These are phyloP conservation scores for Jamesozyma jinghongensis DNA, from an alignment of 805 yeast genomes.

Conservation along the genomic window DNA sequence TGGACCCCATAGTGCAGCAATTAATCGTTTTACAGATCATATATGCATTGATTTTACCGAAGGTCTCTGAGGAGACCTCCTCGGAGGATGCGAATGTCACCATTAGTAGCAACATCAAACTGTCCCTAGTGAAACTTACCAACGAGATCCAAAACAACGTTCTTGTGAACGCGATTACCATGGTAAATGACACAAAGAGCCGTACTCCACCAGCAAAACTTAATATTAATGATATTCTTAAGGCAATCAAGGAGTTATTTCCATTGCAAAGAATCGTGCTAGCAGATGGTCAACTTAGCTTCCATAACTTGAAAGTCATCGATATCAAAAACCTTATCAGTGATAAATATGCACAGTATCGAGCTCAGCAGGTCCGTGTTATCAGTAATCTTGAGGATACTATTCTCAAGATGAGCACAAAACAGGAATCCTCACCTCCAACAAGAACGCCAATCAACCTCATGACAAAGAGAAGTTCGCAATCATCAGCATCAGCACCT, in stretches of 20 bases:
- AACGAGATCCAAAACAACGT: slow-evolving; percentile 28
- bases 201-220: slow-evolving; percentile 11
- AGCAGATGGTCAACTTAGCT: slow-evolving; percentile 28
- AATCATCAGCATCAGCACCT: slow-evolving; percentile 4
- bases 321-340: slow-evolving; percentile 13
- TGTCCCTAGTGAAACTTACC: slow-evolving; percentile 26
- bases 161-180: slow-evolving; percentile 17
- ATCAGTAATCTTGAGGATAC: slow-evolving; percentile 17
- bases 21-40: slow-evolving; percentile 27
- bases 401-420: slow-evolving; percentile 7
- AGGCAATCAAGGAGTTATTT: slow-evolving; percentile 21
- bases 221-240: slow-evolving; percentile 26
- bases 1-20: slow-evolving; percentile 22
- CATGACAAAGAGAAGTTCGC: neutral
- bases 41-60: slow-evolving; percentile 16
- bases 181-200: slow-evolving; percentile 10
- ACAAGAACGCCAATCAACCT: neutral
- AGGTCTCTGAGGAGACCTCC: slow-evolving; percentile 4
- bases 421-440: neutral
- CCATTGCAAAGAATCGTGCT: slow-evolving; percentile 25
- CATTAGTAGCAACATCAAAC: slow-evolving; percentile 16
- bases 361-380: slow-evolving; percentile 8
- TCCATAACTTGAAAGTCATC: slow-evolving; percentile 23
- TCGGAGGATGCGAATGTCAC: slow-evolving; percentile 1
- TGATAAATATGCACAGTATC: slow-evolving; percentile 13